phyloP scores from a whole-genome alignment of 768 basidiomycete genomes.

The Boletus edulis region DNA sequence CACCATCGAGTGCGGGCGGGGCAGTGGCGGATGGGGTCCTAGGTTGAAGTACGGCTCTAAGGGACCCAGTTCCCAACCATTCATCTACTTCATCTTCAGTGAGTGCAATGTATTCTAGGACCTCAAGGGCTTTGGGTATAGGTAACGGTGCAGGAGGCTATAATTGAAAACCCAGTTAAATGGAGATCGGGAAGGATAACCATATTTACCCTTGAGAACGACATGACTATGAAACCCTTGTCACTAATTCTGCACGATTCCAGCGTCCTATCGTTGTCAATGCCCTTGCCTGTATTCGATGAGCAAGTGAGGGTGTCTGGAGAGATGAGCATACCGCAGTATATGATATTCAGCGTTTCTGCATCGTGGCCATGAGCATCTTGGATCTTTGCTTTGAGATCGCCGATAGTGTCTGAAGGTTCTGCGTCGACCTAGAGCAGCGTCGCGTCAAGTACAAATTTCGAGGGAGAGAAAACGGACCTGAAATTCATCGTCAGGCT shows the following conservation, averaged over 20 bases:
- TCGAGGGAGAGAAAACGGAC: neutral
- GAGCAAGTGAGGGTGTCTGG: neutral
- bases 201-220: neutral
- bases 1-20: too few species aligned
- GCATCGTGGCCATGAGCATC: neutral
- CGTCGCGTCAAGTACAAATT: neutral
- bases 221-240: neutral
- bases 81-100: neutral
- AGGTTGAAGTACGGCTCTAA: too few species aligned
- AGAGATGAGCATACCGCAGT: neutral
- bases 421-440: constrained; percentile 2
- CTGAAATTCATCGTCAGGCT: neutral
- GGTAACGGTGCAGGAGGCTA: neutral
- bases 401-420: constrained; percentile 3
- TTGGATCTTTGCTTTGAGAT: constrained; percentile 3
- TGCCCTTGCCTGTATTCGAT: neutral
- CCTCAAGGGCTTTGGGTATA: neutral
- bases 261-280: neutral
- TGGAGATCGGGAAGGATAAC: too few species aligned
- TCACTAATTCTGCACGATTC: constrained; percentile 2
- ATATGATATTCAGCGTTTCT: neutral
- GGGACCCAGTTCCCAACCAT: neutral
- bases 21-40: too few species aligned
- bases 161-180: neutral
- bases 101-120: neutral